Conservation (phyloP, 2,329 filamentous ascomycete genomes). For the Pseudomassariella vexata region DNA sequence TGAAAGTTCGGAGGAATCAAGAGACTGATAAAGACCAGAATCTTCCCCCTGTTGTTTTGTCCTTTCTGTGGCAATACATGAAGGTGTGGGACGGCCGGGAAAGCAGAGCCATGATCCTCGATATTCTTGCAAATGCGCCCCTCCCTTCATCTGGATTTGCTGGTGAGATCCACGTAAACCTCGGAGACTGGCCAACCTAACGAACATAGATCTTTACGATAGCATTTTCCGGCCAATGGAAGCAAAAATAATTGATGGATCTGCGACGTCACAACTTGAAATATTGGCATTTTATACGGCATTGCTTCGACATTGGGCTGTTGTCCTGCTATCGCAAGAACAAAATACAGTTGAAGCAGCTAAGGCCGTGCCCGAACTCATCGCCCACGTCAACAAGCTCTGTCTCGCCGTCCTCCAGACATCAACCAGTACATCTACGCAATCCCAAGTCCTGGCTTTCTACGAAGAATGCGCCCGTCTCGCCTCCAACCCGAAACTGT, state of each 20-base stretch:
- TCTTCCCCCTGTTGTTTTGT: slow-evolving; percentile 42
- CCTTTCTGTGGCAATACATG: slow-evolving; percentile 48
- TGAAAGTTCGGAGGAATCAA: not conserved
- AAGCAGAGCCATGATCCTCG: slow-evolving; percentile 47
- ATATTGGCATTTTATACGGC: slow-evolving; percentile 63
- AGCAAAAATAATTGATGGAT: slow-evolving; percentile 41
- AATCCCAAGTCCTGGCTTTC: slow-evolving; percentile 62
- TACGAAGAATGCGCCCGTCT: slow-evolving; percentile 57
- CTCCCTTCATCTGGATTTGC: slow-evolving; percentile 43
- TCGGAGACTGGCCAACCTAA: no score
- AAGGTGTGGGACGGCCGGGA: slow-evolving; percentile 56
- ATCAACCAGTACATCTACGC: slow-evolving; percentile 32
- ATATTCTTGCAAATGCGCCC: slow-evolving; percentile 50
- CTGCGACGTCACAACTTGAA: slow-evolving; percentile 45
- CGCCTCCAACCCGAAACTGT: slow-evolving; percentile 44
- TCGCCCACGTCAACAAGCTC: slow-evolving; percentile 48
- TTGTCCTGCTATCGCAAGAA: slow-evolving; percentile 34
- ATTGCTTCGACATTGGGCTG: slow-evolving; percentile 57
- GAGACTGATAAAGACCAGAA: slow-evolving; percentile 22
- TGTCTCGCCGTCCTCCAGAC: slow-evolving; percentile 56
- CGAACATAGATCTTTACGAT: slow-evolving; percentile 45
- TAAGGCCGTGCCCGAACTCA: slow-evolving; percentile 32
- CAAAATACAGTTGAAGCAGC: slow-evolving; percentile 28
- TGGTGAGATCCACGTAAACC: slow-evolving; percentile 32
- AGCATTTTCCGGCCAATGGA: slow-evolving; percentile 48